Percentiles rank a stretch among this genome's conserved stretches.
Conservation (phyloP, 2,329 filamentous ascomycete species). For the Grosmannia penicillata region DNA sequence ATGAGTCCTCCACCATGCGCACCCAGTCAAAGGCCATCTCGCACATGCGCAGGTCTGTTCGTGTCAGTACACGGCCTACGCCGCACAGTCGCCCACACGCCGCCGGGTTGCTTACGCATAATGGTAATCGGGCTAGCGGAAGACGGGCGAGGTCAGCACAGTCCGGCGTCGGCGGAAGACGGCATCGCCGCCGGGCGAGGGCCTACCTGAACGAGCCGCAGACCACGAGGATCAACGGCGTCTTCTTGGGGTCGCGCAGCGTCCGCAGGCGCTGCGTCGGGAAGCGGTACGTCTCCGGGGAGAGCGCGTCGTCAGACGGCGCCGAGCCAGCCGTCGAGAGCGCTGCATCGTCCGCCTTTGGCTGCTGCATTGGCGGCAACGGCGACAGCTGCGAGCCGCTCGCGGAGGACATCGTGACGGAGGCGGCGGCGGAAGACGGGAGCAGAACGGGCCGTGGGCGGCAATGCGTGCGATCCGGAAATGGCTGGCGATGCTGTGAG, state of each 20-base stretch:
- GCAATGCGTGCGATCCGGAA: background rate
- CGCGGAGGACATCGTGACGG: background rate
- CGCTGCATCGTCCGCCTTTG: background rate
- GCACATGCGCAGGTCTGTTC: slow-evolving; percentile 20
- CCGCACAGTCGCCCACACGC: background rate
- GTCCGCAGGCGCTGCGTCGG: slow-evolving; percentile 9
- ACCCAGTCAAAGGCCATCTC: slow-evolving; percentile 23
- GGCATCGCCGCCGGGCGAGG: background rate
- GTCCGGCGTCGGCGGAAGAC: too few species aligned
- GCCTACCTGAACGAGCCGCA: slow-evolving; percentile 21
- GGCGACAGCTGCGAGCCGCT: background rate
- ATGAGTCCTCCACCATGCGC: slow-evolving; percentile 27
- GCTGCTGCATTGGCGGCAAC: background rate
- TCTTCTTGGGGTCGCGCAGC: slow-evolving; percentile 11
- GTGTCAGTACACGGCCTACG: slow-evolving; percentile 8
- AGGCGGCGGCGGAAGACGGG: background rate
- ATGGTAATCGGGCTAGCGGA: slow-evolving; percentile 13
- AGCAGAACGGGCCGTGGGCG: background rate
- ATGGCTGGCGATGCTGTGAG: background rate
- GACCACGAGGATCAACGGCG: slow-evolving; percentile 20
- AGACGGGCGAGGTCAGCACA: too few species aligned
- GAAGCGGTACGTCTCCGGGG: slow-evolving; percentile 6
- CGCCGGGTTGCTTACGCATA: slow-evolving; percentile 9
- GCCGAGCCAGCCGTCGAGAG: too few species aligned
- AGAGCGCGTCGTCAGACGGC: background rate